Base-by-base conservation (phyloP, 1,284 basidiomycete genomes). In the Apiotrichum veenhuisii region DNA sequence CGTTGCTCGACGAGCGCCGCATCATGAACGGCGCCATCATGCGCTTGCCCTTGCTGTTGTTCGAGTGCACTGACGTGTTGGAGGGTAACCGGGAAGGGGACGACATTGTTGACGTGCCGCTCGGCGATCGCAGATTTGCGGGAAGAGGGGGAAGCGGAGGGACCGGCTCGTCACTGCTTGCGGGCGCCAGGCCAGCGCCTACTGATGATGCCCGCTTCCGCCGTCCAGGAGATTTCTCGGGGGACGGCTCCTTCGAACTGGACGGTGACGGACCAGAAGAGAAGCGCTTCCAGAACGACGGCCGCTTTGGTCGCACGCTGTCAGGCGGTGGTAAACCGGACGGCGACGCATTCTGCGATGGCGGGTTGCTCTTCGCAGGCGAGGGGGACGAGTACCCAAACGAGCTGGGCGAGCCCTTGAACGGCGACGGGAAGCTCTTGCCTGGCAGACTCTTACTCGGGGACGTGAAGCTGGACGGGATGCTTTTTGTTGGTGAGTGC, bases 281-380 rank as follows among this genome's bases (percentile, higher is more conserved):
- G 2, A 71, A 52, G 18, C 70, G 59, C 38, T 72, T 71, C 69
- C 69, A 72, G 36, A 72, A 68, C 11, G 64, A 58, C 14, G 55
- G 54, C 51, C 50, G 58, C 42, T 59, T 40, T 11, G 27, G 37
- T 8, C 49, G 40, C 11, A 50, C 14, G 23, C 22, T 41, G 9
- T 50, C 49, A 9, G 42, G 50, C 5, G 41, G 14, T 20, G 33
- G 25, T 15, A 38, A 47, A 8, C 37, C 30, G n/a, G n/a, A 7
- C 26, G 30, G 46, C 5, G 22, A 23, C 8, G 46, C 10, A 9
- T 18, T 14, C 22, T 18, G 5, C 12, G 34, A 23, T 5, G 46
- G 20, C 14, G 27, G 27, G 18, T 10, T 18, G 18, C 43, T 44
- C 14, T 23, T 42, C 8, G 40, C 14, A 11, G 5, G 30, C 30